A percentile compares a stretch with the other conserved stretches of the same genome.
phyloP scores from a whole-genome alignment of 2,329 filamentous ascomycete species.

The Aplosporella prunicola region DNA sequence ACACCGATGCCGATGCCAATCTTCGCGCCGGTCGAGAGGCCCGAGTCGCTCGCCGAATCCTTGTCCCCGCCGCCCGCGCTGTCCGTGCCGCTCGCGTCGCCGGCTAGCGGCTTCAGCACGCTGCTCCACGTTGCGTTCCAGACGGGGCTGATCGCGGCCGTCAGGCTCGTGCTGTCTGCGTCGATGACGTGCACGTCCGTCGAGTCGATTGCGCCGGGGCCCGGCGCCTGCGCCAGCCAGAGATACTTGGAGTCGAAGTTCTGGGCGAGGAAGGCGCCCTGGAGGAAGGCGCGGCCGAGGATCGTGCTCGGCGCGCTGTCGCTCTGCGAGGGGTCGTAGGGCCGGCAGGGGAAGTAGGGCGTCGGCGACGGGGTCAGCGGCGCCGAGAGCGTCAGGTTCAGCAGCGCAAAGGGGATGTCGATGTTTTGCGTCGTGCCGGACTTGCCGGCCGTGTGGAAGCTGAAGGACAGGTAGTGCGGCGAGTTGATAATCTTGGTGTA shows the following conservation, averaged over 20 bases:
- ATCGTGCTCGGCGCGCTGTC: conserved; percentile 3
- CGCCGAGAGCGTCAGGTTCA: conserved; percentile 29
- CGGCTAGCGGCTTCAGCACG: conserved; percentile 1
- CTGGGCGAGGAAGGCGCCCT: conserved; percentile 35
- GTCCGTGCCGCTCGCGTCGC: too few relatives aligned
- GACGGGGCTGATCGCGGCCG: neutral
- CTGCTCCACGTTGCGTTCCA: neutral
- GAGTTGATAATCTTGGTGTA: conserved; percentile 33
- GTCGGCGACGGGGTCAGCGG: conserved; percentile 26
- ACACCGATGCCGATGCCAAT: too few relatives aligned
- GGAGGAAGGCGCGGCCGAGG: conserved; percentile 39
- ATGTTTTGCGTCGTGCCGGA: conserved; percentile 26
- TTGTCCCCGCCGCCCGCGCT: too few relatives aligned
- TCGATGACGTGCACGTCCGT: neutral
- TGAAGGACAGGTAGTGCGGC: conserved; percentile 33
- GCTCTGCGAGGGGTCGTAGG: conserved; percentile 13
- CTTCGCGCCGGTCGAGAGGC: conserved; percentile 1
- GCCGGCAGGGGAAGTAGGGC: conserved; percentile 37
- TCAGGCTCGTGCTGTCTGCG: neutral
- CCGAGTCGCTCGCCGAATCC: neutral
- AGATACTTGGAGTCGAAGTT: neutral
- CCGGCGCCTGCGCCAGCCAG: conserved; percentile 2
- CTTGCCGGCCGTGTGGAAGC: conserved; percentile 23
- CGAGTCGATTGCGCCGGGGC: neutral
- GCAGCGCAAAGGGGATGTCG: conserved; percentile 31